Conservation (phyloP, 2,329 filamentous ascomycete species). For the Calonectria multiphialidica region DNA sequence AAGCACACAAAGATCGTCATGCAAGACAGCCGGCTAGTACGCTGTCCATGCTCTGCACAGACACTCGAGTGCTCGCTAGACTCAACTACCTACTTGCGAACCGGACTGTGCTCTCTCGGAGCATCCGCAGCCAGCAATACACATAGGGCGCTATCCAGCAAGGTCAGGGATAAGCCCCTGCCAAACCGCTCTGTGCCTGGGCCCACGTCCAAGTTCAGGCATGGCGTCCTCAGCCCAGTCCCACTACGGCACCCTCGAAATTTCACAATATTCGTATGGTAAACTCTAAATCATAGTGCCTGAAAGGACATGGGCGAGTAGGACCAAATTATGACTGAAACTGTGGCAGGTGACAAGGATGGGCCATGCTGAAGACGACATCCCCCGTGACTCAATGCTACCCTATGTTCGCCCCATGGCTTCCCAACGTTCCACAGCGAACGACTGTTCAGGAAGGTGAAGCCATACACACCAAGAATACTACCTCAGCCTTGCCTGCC, state of each 20-base stretch:
- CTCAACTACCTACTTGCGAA: background rate
- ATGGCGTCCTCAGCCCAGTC: background rate
- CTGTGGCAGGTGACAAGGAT: background rate
- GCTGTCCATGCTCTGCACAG: background rate
- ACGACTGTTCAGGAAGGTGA: background rate
- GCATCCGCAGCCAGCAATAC: background rate
- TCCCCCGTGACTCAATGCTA: background rate
- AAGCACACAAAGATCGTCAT: background rate
- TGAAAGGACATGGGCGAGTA: background rate
- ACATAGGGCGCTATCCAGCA: background rate
- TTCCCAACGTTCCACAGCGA: background rate
- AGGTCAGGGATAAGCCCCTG: background rate
- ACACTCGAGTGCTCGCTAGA: background rate
- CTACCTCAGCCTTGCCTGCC: background rate
- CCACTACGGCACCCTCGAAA: background rate
- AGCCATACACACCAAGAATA: background rate
- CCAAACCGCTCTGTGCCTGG: background rate
- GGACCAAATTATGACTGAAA: background rate
- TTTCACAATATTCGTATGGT: constrained; percentile 6
- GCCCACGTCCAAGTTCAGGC: background rate
- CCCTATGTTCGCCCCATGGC: background rate
- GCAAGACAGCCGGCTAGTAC: background rate
- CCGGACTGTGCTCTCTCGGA: background rate
- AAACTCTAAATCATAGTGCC: background rate
- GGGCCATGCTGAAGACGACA: background rate